Conservation (phyloP, 768 basidiomycete species). For the Leccinum variicolor region DNA sequence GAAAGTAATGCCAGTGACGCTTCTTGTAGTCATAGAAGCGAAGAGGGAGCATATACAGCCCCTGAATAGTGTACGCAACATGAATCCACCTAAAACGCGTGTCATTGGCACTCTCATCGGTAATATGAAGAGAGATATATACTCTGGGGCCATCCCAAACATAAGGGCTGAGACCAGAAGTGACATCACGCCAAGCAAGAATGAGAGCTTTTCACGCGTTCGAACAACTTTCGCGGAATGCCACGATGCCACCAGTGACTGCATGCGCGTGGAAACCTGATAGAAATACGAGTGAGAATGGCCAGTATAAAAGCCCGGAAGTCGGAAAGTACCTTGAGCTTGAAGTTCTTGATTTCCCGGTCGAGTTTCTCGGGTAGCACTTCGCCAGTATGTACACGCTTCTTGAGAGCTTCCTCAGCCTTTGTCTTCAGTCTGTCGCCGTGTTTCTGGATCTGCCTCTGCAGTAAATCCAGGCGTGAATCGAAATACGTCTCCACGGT, state of each 20-base stretch:
- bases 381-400: slow-evolving; percentile 53
- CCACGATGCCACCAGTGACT: slow-evolving; percentile 79
- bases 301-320: not conserved
- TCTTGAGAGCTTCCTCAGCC: slow-evolving; percentile 80
- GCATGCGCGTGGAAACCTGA: slow-evolving; percentile 79
- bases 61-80: slow-evolving; percentile 77
- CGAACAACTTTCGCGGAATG: slow-evolving; percentile 87
- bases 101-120: slow-evolving; percentile 5
- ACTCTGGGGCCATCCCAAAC: slow-evolving; percentile 87
- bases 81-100: slow-evolving; percentile 71
- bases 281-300: slow-evolving; percentile 29
- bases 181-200: slow-evolving; percentile 93
- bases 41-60: slow-evolving; percentile 74
- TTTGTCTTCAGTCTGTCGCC: slow-evolving; percentile 77
- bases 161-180: slow-evolving; percentile 80
- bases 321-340: slow-evolving; percentile 61
- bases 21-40: slow-evolving; percentile 88
- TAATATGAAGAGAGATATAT: slow-evolving; percentile 24
- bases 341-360: slow-evolving; percentile 82
- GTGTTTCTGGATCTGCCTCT: slow-evolving; percentile 84
- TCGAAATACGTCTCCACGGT: slow-evolving; percentile 96
- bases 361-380: slow-evolving; percentile 75
- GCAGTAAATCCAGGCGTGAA: slow-evolving; percentile 78
- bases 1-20: slow-evolving; percentile 91
- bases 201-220: slow-evolving; percentile 81